Conservation (phyloP, 2,329 filamentous ascomycete genomes). For the Tothia fuscella region DNA sequence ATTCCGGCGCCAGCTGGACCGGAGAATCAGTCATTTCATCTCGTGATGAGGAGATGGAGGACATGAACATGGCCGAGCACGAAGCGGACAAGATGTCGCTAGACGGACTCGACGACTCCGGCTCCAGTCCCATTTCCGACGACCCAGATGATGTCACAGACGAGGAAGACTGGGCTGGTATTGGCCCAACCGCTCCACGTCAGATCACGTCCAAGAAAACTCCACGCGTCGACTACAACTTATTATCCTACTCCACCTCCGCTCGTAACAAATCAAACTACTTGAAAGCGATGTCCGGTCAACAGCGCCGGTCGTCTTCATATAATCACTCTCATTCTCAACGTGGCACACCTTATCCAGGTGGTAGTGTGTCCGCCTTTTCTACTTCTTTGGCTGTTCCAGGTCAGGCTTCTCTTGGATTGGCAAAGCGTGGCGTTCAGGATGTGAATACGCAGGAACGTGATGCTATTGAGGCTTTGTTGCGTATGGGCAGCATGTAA, state of each 20-base stretch:
- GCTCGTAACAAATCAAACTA: background rate
- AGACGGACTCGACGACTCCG: conserved; percentile 52
- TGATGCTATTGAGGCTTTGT: conserved; percentile 68
- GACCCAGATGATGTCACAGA: conserved; percentile 77
- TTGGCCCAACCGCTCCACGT: conserved; percentile 76
- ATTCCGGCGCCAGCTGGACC: conserved; percentile 49
- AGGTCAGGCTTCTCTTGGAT: conserved; percentile 29
- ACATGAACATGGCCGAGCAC: conserved; percentile 61
- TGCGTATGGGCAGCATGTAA: conserved; percentile 61
- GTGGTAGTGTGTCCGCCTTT: conserved; percentile 13
- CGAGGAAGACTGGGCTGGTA: conserved; percentile 88
- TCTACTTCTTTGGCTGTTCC: conserved; percentile 18
- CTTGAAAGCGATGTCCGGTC: conserved; percentile 2
- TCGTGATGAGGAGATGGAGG: conserved; percentile 48
- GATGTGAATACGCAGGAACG: conserved; percentile 46
- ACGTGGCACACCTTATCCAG: conserved; percentile 7
- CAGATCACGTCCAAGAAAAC: conserved; percentile 23
- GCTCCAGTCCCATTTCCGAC: conserved; percentile 58
- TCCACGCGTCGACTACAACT: conserved; percentile 25
- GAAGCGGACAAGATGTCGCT: conserved; percentile 95
- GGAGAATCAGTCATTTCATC: conserved; percentile 66
- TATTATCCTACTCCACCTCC: conserved; percentile 21
- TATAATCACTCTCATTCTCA: conserved; percentile 1
- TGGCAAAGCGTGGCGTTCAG: conserved; percentile 25
- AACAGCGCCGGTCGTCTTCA: background rate